Evolutionary conservation across 306 rosid species (phyloP).

Genomic region (Gillenia trifoliata): DNA sequence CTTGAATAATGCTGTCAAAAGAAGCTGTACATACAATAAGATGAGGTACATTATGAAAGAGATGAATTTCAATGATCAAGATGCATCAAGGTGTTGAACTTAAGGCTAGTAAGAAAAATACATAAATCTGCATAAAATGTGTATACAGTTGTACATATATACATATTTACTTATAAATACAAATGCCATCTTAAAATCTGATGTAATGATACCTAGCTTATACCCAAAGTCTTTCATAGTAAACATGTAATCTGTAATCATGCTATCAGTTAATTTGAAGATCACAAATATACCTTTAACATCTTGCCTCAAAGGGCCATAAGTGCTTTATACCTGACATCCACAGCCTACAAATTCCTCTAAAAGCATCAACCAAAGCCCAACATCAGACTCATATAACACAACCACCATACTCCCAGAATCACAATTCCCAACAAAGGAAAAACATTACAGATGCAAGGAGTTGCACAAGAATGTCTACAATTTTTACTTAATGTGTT

Average conservation of each 20-base stretch:
- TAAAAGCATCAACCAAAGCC: constrained; percentile 24
- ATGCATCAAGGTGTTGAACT: not conserved
- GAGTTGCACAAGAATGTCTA: constrained; percentile 89
- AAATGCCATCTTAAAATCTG: not conserved
- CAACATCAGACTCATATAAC: constrained; percentile 29
- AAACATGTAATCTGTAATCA: not conserved
- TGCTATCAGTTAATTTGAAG: not conserved
- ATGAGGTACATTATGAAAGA: not conserved
- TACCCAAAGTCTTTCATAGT: too few relatives aligned
- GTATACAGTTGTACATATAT: not conserved
- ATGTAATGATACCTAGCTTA: not conserved
- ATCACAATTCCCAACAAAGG: not conserved
- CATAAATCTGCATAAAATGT: not conserved
- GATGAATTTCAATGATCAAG: not conserved
- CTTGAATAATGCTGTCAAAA: constrained; percentile 87
- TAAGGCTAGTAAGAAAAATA: not conserved
- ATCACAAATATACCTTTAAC: constrained; percentile 65
- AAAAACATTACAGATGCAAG: constrained; percentile 54
- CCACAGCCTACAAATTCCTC: constrained; percentile 99
- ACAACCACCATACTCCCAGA: not conserved
- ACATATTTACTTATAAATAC: not conserved
- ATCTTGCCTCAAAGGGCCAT: constrained; percentile 94
- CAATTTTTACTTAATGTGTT: constrained; percentile 77
- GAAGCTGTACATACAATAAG: constrained; percentile 61
- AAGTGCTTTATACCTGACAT: constrained; percentile 89